Evolutionary conservation across 495 filamentous ascomycete species (phyloP).

Genomic region (Oidiodendron maius): DNA sequence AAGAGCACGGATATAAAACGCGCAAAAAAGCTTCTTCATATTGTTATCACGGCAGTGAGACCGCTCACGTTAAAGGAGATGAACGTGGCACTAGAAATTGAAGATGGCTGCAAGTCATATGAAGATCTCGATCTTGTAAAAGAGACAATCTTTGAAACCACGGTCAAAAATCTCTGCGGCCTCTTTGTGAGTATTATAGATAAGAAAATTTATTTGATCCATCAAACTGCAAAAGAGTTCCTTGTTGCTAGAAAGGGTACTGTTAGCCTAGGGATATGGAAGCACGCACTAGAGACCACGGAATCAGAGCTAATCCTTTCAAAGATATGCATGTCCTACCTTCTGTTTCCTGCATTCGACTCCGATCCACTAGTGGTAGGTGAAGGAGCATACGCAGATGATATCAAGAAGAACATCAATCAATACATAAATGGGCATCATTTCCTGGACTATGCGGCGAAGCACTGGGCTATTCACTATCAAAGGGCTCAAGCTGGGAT

Average conservation of each 20-base stretch:
- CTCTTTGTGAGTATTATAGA: slow-evolving; percentile 35
- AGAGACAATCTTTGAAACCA: slow-evolving; percentile 7
- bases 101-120: background rate
- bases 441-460: slow-evolving; percentile 24
- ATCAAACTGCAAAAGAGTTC: slow-evolving; percentile 27
- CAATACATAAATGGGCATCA: slow-evolving; percentile 3
- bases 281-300: slow-evolving; percentile 12
- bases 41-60: slow-evolving; percentile 27
- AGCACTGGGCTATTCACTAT: slow-evolving; percentile 21
- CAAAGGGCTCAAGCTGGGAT: slow-evolving; percentile 4
- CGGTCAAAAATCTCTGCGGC: slow-evolving; percentile 31
- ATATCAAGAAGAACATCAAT: background rate
- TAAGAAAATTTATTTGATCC: slow-evolving; percentile 27
- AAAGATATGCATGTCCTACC: slow-evolving; percentile 21
- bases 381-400: slow-evolving; percentile 1
- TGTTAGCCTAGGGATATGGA: slow-evolving; percentile 15
- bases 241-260: slow-evolving; percentile 5
- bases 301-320: slow-evolving; percentile 21
- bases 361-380: too few relatives aligned
- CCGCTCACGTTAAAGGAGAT: slow-evolving; percentile 32
- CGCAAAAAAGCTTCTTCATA: slow-evolving; percentile 27
- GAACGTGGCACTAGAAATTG: slow-evolving; percentile 27
- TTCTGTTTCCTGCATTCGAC: slow-evolving; percentile 15
- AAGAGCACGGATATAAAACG: slow-evolving; percentile 19
- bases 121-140: background rate